Evolutionary conservation across 2,329 filamentous ascomycete genomes (phyloP), one percentile per base, ranked within the genome.

Genomic region (Escovopsis sp.): DNA sequence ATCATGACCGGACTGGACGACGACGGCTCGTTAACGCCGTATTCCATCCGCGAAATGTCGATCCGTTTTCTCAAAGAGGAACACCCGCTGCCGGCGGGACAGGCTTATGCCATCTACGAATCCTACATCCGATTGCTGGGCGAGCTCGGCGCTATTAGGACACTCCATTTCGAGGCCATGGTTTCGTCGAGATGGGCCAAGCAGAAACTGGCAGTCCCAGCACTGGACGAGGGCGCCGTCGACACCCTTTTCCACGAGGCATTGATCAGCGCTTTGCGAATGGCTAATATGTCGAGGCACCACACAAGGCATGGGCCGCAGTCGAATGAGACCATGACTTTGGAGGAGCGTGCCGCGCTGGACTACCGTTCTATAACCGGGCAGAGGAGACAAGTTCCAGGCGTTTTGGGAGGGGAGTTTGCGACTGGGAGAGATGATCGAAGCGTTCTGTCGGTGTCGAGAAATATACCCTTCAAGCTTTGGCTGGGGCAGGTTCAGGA

Each of bases 151-250:
- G 56, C 57, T 6, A 43, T 50, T 8, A 46, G 55, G 32, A 58
- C 52, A 24, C 45, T 62, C 12, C 53, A 53, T 51, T 54, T 53
- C 37, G 58, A 60, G 47, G 54, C 54, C 51, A 52, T 43, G 27
- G 39, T 43, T 15, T 48, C 48, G 11, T 41, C 38, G 6, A 37
- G 29, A 5, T 15, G 35, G 14, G 37, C 38, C 9, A 29, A 25
- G 20, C 35, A 27, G 10, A 36, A 16, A 8, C 14, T 40, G 25
- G 27, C 8, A 11, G 27, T 4, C 27, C 11, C 27, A 11, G 14
- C 27, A 35, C 25, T 34, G 36, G 7, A 29, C 37, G 6, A 10
- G 12, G 43, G 42, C 13, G 33, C 25, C 8, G 16, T 50, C 27
- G 43, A 25, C 3, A 29, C 25, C 3, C 7, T 41, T 7, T 51